Evolutionary conservation across 106 monocot genomes (phyloP).

Genomic region (Dendrobium officinale): DNA sequence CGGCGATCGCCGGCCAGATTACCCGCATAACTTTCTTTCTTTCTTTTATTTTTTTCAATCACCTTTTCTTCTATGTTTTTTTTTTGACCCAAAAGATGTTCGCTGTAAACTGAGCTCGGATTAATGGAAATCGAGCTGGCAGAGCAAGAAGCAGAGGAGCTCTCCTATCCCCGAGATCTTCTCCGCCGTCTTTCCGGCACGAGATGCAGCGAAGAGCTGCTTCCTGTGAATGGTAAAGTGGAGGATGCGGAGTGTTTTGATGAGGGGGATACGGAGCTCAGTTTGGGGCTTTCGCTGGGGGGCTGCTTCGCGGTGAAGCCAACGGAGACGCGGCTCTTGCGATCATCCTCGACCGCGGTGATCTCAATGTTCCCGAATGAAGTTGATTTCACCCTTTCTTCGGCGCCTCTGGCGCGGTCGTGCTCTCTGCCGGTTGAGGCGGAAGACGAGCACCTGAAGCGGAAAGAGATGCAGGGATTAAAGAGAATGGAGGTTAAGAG

Average conservation of each 20-base stretch:
- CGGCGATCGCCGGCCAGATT: too few species aligned
- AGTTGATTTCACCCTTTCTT: neutral
- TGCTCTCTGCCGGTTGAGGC: conserved; percentile 32
- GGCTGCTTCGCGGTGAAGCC: conserved; percentile 48
- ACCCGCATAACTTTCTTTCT: too few species aligned
- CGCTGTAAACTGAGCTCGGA: neutral
- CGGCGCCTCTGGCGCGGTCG: conserved; percentile 14
- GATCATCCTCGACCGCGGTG: conserved; percentile 38
- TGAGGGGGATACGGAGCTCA: conserved; percentile 36
- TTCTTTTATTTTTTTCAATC: too few species aligned
- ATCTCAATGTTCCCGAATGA: conserved; percentile 14
- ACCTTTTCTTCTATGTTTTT: too few species aligned
- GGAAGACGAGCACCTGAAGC: conserved; percentile 37
- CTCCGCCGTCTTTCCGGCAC: conserved; percentile 17
- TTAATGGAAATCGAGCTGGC: conserved; percentile 6
- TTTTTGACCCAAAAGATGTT: too few species aligned
- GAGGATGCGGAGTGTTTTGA: neutral
- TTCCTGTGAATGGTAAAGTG: neutral
- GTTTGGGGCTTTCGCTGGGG: conserved; percentile 49
- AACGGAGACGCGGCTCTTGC: conserved; percentile 17
- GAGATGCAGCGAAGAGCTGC: neutral
- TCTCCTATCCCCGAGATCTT: conserved; percentile 27
- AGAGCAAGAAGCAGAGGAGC: conserved; percentile 16
- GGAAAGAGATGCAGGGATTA: conserved; percentile 41
- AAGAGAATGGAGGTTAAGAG: conserved; percentile 40